phyloP scores from a whole-genome alignment of 2,329 filamentous ascomycete species.

The Colletotrichum salicis region DNA sequence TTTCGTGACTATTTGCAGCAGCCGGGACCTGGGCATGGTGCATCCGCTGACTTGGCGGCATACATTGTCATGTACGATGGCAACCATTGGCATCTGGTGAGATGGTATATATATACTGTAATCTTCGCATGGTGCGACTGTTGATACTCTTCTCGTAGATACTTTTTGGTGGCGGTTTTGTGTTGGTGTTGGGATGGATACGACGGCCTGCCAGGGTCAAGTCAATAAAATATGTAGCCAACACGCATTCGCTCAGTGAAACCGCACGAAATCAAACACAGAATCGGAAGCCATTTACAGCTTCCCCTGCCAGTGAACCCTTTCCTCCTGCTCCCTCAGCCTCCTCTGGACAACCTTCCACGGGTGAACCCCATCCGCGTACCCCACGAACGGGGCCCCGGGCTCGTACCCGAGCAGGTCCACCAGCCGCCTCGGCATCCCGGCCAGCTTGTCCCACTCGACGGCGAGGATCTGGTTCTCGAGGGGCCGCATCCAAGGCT shows the following conservation, averaged over 20 bases:
- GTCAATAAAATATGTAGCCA: neutral
- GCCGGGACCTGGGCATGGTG: constrained; percentile 1
- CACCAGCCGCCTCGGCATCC: constrained; percentile 39
- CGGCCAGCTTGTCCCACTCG: constrained; percentile 40
- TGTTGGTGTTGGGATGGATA: neutral
- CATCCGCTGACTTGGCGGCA: neutral
- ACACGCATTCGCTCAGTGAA: neutral
- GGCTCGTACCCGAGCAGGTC: constrained; percentile 41
- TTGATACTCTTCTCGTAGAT: constrained; percentile 25
- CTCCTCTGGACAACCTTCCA: constrained; percentile 32
- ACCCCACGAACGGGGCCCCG: constrained; percentile 39
- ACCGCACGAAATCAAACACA: neutral
- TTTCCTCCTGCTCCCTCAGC: constrained; percentile 32
- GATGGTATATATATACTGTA: constrained; percentile 11
- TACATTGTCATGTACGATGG: neutral
- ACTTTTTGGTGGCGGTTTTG: neutral
- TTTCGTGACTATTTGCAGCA: neutral
- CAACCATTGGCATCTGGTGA: constrained; percentile 7
- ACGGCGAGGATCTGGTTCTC: constrained; percentile 51
- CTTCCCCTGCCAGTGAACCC: neutral
- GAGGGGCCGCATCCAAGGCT: constrained; percentile 51
- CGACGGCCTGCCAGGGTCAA: neutral
- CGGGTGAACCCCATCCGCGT: constrained; percentile 39
- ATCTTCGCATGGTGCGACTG: constrained; percentile 19
- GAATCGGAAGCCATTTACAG: neutral